Conservation (phyloP, 1,284 basidiomycete species). For the Erythrobasidium hasegawianum region DNA sequence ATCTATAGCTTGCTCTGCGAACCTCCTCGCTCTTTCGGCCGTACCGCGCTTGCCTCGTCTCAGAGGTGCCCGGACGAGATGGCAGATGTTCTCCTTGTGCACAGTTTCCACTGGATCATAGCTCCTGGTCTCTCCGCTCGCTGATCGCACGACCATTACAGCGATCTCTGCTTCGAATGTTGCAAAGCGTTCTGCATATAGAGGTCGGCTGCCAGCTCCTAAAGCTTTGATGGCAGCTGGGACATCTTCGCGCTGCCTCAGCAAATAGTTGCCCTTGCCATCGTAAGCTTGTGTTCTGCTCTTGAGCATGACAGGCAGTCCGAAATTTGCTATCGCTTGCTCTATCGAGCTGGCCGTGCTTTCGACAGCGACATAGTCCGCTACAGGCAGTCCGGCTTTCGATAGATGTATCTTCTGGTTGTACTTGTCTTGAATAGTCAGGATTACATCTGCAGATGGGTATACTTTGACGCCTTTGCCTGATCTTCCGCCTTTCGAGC, state of each 20-base stretch:
- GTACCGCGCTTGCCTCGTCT: slow-evolving; percentile 57
- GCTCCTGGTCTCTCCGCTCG: slow-evolving; percentile 67
- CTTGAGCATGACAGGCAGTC: slow-evolving; percentile 94
- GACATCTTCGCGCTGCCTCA: slow-evolving; percentile 60
- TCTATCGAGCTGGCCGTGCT: slow-evolving; percentile 56
- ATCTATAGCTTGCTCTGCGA: slow-evolving; percentile 79
- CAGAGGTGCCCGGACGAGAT: slow-evolving; percentile 87
- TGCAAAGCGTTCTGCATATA: slow-evolving; percentile 95
- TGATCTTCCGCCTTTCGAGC: slow-evolving; percentile 42
- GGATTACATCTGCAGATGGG: slow-evolving; percentile 78
- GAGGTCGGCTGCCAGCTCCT: slow-evolving; percentile 46
- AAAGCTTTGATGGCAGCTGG: slow-evolving; percentile 60
- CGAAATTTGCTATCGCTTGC: slow-evolving; percentile 59
- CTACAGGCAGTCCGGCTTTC: slow-evolving; percentile 62
- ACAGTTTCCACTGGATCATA: slow-evolving; percentile 96
- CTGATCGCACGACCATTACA: slow-evolving; percentile 91
- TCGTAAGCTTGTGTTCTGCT: slow-evolving; percentile 92
- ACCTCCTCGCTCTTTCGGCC: slow-evolving; percentile 60
- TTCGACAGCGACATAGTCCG: slow-evolving; percentile 57
- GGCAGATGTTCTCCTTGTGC: slow-evolving; percentile 90
- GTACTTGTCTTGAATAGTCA: slow-evolving; percentile 92
- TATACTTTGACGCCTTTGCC: slow-evolving; percentile 62
- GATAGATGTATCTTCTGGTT: slow-evolving; percentile 77
- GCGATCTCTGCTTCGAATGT: slow-evolving; percentile 86
- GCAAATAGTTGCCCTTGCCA: slow-evolving; percentile 85